These are phyloP conservation scores for Liquidambar formosana DNA, from an alignment of 164 flowering plant genomes.

Conservation along the genomic window DNA sequence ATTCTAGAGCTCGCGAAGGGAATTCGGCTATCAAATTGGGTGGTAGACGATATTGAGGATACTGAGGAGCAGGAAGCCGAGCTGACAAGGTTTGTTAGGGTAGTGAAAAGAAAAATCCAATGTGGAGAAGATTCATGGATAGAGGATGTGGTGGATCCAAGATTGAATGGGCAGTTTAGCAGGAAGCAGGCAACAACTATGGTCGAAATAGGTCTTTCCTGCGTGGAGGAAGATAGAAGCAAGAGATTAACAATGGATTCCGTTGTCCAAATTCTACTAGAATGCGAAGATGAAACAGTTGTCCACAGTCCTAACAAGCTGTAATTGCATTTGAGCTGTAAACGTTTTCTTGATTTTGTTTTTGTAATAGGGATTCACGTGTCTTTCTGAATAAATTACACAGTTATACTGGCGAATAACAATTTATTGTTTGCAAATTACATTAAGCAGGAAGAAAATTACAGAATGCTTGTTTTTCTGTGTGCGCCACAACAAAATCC, in stretches of 20 bases:
- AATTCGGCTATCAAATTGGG: conserved; percentile 20
- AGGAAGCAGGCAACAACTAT: conserved; percentile 17
- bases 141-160: conserved; percentile 30
- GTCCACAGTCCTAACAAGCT: neutral
- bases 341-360: neutral
- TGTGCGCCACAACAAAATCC: no score
- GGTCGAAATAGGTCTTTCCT: conserved; percentile 25
- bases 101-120: conserved; percentile 24
- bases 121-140: conserved; percentile 21
- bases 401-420: no score
- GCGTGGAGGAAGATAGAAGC: conserved; percentile 26
- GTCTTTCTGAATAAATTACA: no score
- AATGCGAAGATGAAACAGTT: conserved; percentile 9
- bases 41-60: conserved; percentile 14
- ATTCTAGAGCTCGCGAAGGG: conserved; percentile 33
- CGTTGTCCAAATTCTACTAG: conserved; percentile 9
- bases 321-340: neutral
- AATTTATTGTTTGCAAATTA: no score
- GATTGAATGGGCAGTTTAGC: conserved; percentile 22
- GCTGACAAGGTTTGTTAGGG: conserved; percentile 16
- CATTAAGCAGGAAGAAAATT: no score
- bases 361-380: no score
- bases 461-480: no score
- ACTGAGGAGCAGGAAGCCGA: conserved; percentile 24
- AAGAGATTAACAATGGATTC: conserved; percentile 26